Evolutionary conservation across 441 rosid genomes (phyloP), one percentile per base, ranked within the genome.

Genomic region (Populus hybrid): DNA sequence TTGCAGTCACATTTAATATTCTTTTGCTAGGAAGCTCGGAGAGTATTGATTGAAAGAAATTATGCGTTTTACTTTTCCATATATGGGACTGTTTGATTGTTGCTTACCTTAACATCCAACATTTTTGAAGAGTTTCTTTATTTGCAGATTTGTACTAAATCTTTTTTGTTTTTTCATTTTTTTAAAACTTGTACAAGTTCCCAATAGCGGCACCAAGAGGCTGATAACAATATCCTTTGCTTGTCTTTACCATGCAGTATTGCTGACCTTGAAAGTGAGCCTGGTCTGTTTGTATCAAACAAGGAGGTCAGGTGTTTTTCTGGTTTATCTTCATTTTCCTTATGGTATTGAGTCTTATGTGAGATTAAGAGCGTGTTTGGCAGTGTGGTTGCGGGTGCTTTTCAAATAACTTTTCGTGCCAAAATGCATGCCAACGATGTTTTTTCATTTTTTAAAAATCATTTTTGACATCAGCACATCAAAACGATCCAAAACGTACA

Each of bases 221-320:
- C 29, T 3, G 18, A 42, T 65, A 63, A 75, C 74, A 38, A 31
- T 36, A 42, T 45, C n/a, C 24, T 72, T 82, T 78, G 12, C 38
- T 38, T 6, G 23, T 63, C 0, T 81, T 35, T 33, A 56, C 23
- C 21, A 35, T 83, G 85, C 93, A 93, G 98, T 82, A 88, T 83
- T 79, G 94, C 91, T 3, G 91, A 91, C 77, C 98, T 95, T 1
- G 99, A 95, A 84, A 93, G 97, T 68, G 92, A 93, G 83, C 92
- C 97, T 1, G 99, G 98, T 29, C 83, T 95, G 18, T 87, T 93
- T 76, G 21, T 91, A 74, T 79, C 89, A 28, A 81, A 91, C 84
- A 95, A 82, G 85, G 94, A 92, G 98, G 99, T 94, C 50, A 21
- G 7, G 40, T 65, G 23, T 63, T 16, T 69, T 36, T 74, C 77